phyloP scores from a whole-genome alignment of 208 protist species.

The Leishmania amazonensis region DNA sequence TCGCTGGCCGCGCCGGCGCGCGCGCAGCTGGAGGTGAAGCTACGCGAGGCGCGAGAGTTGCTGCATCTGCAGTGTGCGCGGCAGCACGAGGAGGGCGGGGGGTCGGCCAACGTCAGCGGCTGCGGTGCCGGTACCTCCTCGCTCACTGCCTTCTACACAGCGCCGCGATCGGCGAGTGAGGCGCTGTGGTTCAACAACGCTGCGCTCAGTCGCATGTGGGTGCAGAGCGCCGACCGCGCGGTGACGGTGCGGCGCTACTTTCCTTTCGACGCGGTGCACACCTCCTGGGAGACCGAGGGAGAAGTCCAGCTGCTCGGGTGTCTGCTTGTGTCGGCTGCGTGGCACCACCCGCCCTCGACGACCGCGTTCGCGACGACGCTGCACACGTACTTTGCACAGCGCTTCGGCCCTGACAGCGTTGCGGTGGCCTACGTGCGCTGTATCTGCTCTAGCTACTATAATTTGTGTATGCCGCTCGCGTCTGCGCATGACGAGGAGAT shows the following conservation, averaged over 20 bases:
- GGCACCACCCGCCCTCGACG: conserved; percentile 34
- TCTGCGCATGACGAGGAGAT: conserved; percentile 11
- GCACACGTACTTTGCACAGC: conserved; percentile 55
- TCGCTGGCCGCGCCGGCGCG: conserved; percentile 15
- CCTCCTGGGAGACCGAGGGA: conserved; percentile 75
- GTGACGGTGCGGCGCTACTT: conserved; percentile 42
- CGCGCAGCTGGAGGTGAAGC: conserved; percentile 16
- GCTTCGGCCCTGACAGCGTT: conserved; percentile 55
- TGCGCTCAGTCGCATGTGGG: conserved; percentile 38
- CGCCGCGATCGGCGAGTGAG: conserved; percentile 25
- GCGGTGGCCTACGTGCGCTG: conserved; percentile 53
- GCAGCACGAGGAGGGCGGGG: neutral
- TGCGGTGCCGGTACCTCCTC: conserved; percentile 4
- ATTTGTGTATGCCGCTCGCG: conserved; percentile 25
- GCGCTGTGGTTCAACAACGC: conserved; percentile 36
- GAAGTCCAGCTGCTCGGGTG: conserved; percentile 87
- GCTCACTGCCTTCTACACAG: neutral
- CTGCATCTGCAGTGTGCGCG: neutral
- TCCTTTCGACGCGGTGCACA: conserved; percentile 52
- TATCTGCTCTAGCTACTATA: conserved; percentile 47
- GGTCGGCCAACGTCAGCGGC: neutral
- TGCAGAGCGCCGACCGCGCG: conserved; percentile 31
- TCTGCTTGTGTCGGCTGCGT: conserved; percentile 57
- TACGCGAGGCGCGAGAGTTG: conserved; percentile 29
- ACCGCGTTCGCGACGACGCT: conserved; percentile 16